Percentiles rank a stretch among this genome's conserved stretches.
Conservation (phyloP, 139 green algal species). For the Astrephomene gubernaculifera region DNA sequence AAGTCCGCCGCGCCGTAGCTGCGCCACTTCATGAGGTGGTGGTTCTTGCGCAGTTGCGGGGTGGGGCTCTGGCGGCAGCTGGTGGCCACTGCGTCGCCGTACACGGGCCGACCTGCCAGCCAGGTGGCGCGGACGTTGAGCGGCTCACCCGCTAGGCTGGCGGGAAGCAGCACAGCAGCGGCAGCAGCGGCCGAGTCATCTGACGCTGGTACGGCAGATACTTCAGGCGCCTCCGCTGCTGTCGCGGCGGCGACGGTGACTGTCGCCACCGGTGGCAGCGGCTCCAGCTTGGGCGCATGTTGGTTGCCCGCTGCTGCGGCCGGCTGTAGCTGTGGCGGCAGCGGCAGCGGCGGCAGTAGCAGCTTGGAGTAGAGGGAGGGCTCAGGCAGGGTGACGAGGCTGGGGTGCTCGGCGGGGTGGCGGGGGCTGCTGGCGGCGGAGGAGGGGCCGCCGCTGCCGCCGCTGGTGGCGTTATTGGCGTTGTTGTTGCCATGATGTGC, state of each 20-base stretch:
- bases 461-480: too few species aligned
- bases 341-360: slow-evolving; percentile 25
- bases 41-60: slow-evolving; percentile 20
- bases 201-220: too few species aligned
- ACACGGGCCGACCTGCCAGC: slow-evolving; percentile 32
- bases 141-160: neutral
- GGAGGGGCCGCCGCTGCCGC: neutral
- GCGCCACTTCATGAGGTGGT: slow-evolving; percentile 42
- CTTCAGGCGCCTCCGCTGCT: neutral
- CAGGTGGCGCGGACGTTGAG: slow-evolving; percentile 43
- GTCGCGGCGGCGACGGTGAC: neutral
- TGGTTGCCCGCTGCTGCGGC: neutral
- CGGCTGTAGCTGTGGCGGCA: neutral
- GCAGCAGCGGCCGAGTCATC: neutral
- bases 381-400: neutral
- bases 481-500: too few species aligned
- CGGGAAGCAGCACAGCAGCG: neutral
- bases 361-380: slow-evolving; percentile 36
- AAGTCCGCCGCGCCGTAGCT: neutral
- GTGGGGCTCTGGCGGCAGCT: slow-evolving; percentile 33
- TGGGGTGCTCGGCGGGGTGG: neutral
- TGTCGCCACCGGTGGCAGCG: too few species aligned
- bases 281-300: too few species aligned
- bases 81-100: slow-evolving; percentile 39
- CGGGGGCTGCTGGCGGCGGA: neutral